Conservation (phyloP, 257 asterid species). For the Solanum lignicaule region DNA sequence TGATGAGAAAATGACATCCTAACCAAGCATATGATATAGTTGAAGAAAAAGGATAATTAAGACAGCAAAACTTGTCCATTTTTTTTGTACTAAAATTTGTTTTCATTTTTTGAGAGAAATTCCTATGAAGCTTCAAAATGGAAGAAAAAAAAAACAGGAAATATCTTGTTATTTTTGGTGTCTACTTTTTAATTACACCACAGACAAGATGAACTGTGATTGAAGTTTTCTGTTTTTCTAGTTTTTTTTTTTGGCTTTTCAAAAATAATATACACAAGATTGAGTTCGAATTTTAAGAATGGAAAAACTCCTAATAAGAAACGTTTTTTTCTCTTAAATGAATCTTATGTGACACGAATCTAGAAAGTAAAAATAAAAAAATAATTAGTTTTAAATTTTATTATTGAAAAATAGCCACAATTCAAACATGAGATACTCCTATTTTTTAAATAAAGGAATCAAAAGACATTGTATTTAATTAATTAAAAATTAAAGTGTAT, state of each 20-base stretch:
- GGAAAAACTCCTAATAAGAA: not conserved
- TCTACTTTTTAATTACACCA: not conserved
- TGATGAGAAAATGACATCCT: not conserved
- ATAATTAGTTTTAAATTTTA: not conserved
- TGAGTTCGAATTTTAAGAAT: not conserved
- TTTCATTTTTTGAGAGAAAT: conserved; percentile 1
- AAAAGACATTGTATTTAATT: not conserved
- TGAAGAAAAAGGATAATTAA: not conserved
- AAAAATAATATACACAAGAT: not conserved
- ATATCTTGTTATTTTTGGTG: not conserved
- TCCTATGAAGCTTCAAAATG: not conserved
- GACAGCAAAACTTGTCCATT: conserved; percentile 13
- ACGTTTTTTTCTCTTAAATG: not conserved
- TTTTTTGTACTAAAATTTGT: not conserved
- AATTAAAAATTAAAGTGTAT: not conserved
- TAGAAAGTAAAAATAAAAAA: not conserved
- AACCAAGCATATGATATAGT: not conserved
- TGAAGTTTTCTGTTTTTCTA: not conserved
- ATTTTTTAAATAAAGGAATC: not conserved
- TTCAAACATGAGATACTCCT: not conserved
- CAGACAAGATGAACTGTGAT: not conserved
- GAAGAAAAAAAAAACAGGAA: not conserved
- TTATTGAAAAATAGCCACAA: not conserved
- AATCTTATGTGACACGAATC: not conserved
- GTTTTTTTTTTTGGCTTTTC: not conserved